Base-by-base conservation (phyloP, 1,139 yeast genomes). In the Lodderomyces orthopsilosis region DNA sequence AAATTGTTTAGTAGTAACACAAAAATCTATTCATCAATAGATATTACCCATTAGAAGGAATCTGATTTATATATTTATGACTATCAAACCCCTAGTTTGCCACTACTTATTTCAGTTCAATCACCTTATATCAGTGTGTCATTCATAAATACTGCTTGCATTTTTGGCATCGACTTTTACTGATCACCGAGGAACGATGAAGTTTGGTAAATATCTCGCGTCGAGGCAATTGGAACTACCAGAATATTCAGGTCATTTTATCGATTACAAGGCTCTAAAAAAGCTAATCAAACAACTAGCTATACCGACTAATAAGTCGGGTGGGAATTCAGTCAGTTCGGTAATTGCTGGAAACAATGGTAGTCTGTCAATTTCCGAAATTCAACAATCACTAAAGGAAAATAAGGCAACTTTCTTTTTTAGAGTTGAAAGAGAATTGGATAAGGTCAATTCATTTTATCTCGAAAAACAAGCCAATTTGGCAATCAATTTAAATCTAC, bases 391-490 rank as follows among this genome's bases (percentile, higher is more conserved):
- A 2, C 70, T 93, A 35, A 94, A 90, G 57, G 96, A 88, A 52
- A 91, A 89, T 66, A 91, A 89, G 63, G 94, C 97, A 2, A 83
- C 95, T 2, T 93, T 93, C 62, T 93, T 93, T 70, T 93, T 93
- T 68, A 79, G 88, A 52, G 75, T 93, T 23, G 98, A 93, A 59
- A 79, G 98, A 55, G 98, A 93, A 60, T 72, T 93, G 53, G 98
- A 93, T 56, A 93, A 91, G 59, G 98, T 93, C 45, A 93, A 94
- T 61, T 75, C 82, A 14, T 91, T 89, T 59, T 93, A 93, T 59
- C 68, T 90, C 38, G 95, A 88, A 57, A 91, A 90, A 60, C 98
- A 93, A 62, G 83, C 95, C 3, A 95, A 90, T 58, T 69, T 85
- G 53, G 81, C 86, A 49, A 75, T 89, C 44, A 80, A 93, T 51